phyloP scores from a whole-genome alignment of 176 grass and related monocot genomes.

The Zoysia pacifica region DNA sequence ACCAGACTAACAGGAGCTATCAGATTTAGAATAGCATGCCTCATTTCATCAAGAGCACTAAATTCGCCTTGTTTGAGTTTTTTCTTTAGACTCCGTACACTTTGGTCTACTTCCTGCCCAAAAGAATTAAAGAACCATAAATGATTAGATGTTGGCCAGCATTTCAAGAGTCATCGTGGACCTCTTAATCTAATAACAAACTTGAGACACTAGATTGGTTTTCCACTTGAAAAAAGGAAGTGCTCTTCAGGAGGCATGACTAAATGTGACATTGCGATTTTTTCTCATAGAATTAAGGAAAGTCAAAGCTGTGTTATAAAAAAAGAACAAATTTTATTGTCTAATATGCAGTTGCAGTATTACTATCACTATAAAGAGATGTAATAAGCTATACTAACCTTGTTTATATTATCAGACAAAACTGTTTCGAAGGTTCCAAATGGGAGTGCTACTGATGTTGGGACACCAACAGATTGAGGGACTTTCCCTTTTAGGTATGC shows the following conservation, averaged over 20 bases:
- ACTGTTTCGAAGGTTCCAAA: constrained; percentile 95
- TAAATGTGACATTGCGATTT: neutral
- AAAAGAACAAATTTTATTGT: neutral
- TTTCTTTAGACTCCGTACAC: constrained; percentile 63
- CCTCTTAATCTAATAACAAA: neutral
- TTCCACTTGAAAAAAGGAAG: neutral
- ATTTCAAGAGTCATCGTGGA: neutral
- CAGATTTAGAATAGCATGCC: constrained; percentile 67
- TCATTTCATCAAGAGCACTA: constrained; percentile 67
- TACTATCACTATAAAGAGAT: neutral
- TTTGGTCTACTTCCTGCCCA: constrained; percentile 68
- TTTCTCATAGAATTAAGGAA: neutral
- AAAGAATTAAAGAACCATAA: constrained; percentile 14
- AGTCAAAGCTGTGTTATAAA: neutral
- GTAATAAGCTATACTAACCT: constrained; percentile 53
- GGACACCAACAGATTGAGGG: constrained; percentile 83
- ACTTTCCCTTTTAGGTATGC: constrained; percentile 93
- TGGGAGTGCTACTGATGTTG: constrained; percentile 92
- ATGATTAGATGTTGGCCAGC: neutral
- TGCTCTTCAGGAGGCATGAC: neutral
- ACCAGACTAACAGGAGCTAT: constrained; percentile 70
- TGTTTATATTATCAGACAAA: constrained; percentile 72
- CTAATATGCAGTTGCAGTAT: neutral
- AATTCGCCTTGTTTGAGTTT: constrained; percentile 69
- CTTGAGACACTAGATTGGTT: neutral